Percentiles rank a stretch among this genome's conserved stretches.
Conservation (phyloP, 1,284 basidiomycete species). For the Xerocomus minutiporus region DNA sequence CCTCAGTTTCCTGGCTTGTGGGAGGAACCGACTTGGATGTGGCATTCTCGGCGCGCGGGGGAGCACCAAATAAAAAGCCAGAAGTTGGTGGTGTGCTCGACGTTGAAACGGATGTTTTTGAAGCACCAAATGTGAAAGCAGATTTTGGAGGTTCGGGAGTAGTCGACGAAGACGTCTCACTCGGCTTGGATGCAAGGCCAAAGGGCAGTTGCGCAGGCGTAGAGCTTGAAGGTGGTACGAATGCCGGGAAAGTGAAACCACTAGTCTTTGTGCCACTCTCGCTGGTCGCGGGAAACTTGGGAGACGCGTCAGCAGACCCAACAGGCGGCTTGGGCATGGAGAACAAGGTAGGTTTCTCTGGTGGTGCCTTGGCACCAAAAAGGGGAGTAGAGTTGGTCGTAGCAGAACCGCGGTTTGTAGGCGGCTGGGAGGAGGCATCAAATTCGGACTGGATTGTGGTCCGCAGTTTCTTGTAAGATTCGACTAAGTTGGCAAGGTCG, state of each 20-base stretch:
- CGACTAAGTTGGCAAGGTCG: constrained; percentile 60
- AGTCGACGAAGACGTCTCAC: constrained; percentile 14
- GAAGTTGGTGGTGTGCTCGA: constrained; percentile 6
- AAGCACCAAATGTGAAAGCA: constrained; percentile 12
- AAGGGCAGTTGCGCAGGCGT: constrained; percentile 15
- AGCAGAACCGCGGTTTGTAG: constrained; percentile 3
- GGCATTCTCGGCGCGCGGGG: constrained; percentile 5
- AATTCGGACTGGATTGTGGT: constrained; percentile 55
- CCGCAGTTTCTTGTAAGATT: constrained; percentile 63
- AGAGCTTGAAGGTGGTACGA: constrained; percentile 25
- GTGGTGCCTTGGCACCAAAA: constrained; percentile 7
- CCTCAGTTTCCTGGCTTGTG: constrained; percentile 10
- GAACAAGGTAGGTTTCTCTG: constrained; percentile 26
- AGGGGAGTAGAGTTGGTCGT: constrained; percentile 10
- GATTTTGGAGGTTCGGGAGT: constrained; percentile 21
- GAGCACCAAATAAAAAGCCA: constrained; percentile 12
- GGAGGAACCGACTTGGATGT: constrained; percentile 5
- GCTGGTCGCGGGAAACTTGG: constrained; percentile 1
- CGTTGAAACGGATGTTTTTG: constrained; percentile 6
- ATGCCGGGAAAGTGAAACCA: constrained; percentile 21
- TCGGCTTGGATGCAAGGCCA: constrained; percentile 15
- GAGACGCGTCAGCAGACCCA: constrained; percentile 6
- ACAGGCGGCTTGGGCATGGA: constrained; percentile 42
- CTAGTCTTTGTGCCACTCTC: constrained; percentile 19
- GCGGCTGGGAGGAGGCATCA: constrained; percentile 33